These are phyloP conservation scores for Fusarium palustre DNA, from an alignment of 2,329 filamentous ascomycete genomes.

Conservation along the genomic window DNA sequence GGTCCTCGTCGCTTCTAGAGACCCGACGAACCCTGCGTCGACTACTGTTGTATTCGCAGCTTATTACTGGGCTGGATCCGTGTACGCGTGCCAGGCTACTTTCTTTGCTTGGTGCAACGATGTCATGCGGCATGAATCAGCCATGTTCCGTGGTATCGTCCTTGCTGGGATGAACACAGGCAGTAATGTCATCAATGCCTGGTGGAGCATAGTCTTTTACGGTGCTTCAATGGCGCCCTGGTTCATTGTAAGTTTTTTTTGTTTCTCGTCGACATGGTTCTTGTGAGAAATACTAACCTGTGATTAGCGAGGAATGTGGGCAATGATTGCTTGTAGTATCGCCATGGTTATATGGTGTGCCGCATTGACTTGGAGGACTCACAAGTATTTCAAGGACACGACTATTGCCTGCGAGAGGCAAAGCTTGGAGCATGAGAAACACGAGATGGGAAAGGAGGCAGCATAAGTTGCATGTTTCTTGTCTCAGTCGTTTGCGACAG, in stretches of 20 bases:
- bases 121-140: conserved; percentile 72
- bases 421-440: conserved; percentile 24
- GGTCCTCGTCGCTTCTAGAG: conserved; percentile 65
- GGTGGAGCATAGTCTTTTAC: conserved; percentile 80
- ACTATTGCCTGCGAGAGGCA: conserved; percentile 8
- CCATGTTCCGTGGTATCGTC: conserved; percentile 72
- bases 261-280: fast-evolving
- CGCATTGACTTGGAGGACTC: conserved; percentile 57
- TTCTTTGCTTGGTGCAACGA: conserved; percentile 84
- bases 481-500: neutral
- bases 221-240: conserved; percentile 73
- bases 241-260: conserved; percentile 65
- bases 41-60: conserved; percentile 70
- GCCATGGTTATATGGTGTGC: conserved; percentile 70
- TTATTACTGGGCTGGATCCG: conserved; percentile 76
- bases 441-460: conserved; percentile 2
- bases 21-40: conserved; percentile 53
- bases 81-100: conserved; percentile 79
- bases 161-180: conserved; percentile 79
- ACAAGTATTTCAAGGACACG: conserved; percentile 12
- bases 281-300: neutral
- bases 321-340: conserved; percentile 75
- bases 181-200: conserved; percentile 76
- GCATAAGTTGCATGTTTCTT: neutral
- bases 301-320: conserved; percentile 73